phyloP scores from a whole-genome alignment of 768 basidiomycete genomes.

The Boletus rufocinnamomeus region DNA sequence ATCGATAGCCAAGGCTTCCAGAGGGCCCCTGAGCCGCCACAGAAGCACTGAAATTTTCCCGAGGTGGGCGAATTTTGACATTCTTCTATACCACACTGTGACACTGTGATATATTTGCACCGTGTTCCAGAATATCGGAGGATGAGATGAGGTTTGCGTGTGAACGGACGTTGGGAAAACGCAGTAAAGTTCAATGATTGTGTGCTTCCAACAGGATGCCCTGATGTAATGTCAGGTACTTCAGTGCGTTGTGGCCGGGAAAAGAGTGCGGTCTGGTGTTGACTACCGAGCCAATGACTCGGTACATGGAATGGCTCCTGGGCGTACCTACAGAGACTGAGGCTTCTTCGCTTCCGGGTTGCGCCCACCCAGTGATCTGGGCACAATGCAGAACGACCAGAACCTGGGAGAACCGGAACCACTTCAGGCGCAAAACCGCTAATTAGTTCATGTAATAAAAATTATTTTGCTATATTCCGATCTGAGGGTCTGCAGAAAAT shows the following conservation, averaged over 20 bases:
- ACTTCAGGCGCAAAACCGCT: conserved; percentile 10
- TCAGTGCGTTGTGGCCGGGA: background rate
- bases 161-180: conserved; percentile 19
- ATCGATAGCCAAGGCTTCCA: conserved; percentile 29
- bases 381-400: conserved; percentile 3
- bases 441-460: conserved; percentile 16
- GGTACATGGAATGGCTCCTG: conserved; percentile 1
- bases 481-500: conserved; percentile 9
- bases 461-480: conserved; percentile 9
- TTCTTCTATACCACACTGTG: conserved; percentile 22
- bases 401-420: conserved; percentile 2
- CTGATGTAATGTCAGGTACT: conserved; percentile 6
- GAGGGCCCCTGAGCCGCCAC: conserved; percentile 24
- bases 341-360: conserved; percentile 8
- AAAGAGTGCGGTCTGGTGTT: background rate
- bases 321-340: background rate
- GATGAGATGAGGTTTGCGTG: conserved; percentile 16
- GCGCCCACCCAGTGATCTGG: conserved; percentile 1
- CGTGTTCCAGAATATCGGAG: conserved; percentile 13
- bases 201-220: conserved; percentile 9
- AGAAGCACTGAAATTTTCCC: conserved; percentile 29
- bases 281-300: background rate
- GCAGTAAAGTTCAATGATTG: conserved; percentile 20
- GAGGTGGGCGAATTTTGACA: conserved; percentile 24
- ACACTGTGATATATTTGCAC: conserved; percentile 21